Evolutionary conservation across 2,329 filamentous ascomycete genomes (phyloP).

Genomic region (Aspergillus sp.): DNA sequence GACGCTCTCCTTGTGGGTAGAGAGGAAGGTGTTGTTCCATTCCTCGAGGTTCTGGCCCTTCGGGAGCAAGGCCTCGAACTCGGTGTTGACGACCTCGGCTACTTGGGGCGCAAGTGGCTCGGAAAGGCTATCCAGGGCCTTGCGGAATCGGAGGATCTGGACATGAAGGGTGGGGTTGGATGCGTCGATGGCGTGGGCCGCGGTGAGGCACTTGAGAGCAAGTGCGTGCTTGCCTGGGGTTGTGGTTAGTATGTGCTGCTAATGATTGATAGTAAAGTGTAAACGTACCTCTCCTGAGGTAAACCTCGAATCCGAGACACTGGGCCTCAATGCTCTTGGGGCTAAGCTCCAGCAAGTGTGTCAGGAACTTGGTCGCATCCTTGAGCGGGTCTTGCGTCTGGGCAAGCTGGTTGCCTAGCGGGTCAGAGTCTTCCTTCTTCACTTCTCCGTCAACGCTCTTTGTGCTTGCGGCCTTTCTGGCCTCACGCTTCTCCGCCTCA

Average conservation of each 20-base stretch:
- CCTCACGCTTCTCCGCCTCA: conserved; percentile 80
- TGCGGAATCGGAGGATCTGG: conserved; percentile 70
- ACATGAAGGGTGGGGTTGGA: conserved; percentile 73
- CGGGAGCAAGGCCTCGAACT: conserved; percentile 64
- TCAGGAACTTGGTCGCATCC: conserved; percentile 84
- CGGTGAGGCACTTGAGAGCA: conserved; percentile 80
- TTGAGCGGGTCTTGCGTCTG: conserved; percentile 79
- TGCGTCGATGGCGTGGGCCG: conserved; percentile 68
- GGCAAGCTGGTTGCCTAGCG: conserved; percentile 75
- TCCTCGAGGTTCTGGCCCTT: conserved; percentile 60
- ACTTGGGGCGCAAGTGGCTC: conserved; percentile 67
- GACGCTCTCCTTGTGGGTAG: conserved; percentile 63
- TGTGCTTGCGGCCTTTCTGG: conserved; percentile 71
- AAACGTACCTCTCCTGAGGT: conserved; percentile 74
- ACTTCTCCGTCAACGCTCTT: conserved; percentile 59
- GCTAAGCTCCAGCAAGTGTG: conserved; percentile 77
- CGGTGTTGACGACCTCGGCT: conserved; percentile 67
- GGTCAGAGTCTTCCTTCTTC: conserved; percentile 91
- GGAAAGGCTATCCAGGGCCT: conserved; percentile 58
- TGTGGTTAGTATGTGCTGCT: conserved; percentile 27
- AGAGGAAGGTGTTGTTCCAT: conserved; percentile 67
- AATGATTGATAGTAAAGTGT: not conserved
- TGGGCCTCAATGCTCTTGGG: conserved; percentile 81
- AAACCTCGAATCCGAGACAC: conserved; percentile 85
- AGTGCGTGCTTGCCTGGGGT: conserved; percentile 77